Base-by-base conservation (phyloP, 441 rosid genomes). In the Biscutella laevigata region DNA sequence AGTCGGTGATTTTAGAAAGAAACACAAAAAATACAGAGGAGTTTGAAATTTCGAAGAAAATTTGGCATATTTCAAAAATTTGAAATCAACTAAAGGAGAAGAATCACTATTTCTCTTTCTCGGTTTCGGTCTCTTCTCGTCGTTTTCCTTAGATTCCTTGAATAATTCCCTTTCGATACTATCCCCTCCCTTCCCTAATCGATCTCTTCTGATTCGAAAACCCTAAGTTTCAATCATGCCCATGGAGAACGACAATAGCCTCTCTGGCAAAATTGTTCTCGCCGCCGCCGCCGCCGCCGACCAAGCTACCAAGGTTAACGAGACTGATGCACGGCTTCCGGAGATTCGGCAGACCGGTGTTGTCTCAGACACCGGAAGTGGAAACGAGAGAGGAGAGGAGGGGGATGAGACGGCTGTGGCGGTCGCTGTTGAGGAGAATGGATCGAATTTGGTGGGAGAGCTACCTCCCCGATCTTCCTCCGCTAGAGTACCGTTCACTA, bases 401-500 rank as follows among this genome's bases (percentile, higher is more conserved):
- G 40, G 34, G 59, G 52, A 30, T 11, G 53, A 60, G 4, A 33
- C 75, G 71, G 68, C 75, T 47, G 61, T 10, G 37, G 20, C 47
- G 50, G 61, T 42, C 22, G 39, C 39, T 26, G 66, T 44, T 16
- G 71, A 72, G 6, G 71, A 36, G 21, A 56, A 16, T 62, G 57
- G 54, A 49, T 68, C 67, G 55, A 47, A 43, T 36, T 28, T 7
- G 58, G 74, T 40, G 28, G 67, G 33, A 8, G 66, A 65, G 13
- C 71, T 68, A 42, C 67, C 59, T 20, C 71, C 47, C 28, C 77
- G 64, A 43, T 38, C 76, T 22, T 42, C 77, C 26, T 57, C 83
- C 1, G 38, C 58, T 24, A 73, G 94, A 64, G 84, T 84, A 71
- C 92, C 95, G 19, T 90, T 90, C 62, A 72, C 84, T 59, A 67